Base-by-base conservation (phyloP, 2,329 filamentous ascomycete genomes). In the Claviceps purpurea region DNA sequence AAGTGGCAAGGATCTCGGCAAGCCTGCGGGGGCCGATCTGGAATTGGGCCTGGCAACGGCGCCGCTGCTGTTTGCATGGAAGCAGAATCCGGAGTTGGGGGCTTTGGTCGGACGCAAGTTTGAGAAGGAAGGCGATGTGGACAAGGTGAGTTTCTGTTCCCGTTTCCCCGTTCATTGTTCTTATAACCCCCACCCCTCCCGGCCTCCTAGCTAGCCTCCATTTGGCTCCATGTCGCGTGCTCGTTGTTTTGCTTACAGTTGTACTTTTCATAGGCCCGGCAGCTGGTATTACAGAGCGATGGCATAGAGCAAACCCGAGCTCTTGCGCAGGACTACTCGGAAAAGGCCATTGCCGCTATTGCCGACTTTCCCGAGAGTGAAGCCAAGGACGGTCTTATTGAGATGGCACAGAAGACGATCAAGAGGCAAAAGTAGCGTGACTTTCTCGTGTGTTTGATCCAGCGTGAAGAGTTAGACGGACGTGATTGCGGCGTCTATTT, bases 31-130 rank as follows among this genome's bases (percentile, higher is more conserved):
- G 42, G 93, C 93, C 34, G 93, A 98, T 69, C 69, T 98, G 56
- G 89, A 97, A 69, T 73, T 98, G 34, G 93, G 93, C 4, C 76
- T 98, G 53, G 93, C 93, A 44, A 98, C 93, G 13, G 93, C 93
- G 13, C 93, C 93, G 16, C 71, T 98, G 57, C 72, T 98, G 43
- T 98, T 97, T 72, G 93, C 93, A 0, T 98, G 93, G 93, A 90
- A 90, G 71, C 79, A 85, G 58, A 87, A 87, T 61, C 80, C 83
- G 24, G 89, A 93, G 68, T 72, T 98, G 30, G 93, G 93, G 4
- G 80, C 81, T 50, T 73, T 98, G 58, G 93, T 98, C 16, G 93
- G 93, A 46, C 82, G 93, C 68, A 95, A 95, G 69, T 98, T 98
- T 66, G 75, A 77, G 46, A 70, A 78, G 61, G 79, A 89, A 59